phyloP scores from a whole-genome alignment of 257 asterid genomes.

The Lycium barbarum region DNA sequence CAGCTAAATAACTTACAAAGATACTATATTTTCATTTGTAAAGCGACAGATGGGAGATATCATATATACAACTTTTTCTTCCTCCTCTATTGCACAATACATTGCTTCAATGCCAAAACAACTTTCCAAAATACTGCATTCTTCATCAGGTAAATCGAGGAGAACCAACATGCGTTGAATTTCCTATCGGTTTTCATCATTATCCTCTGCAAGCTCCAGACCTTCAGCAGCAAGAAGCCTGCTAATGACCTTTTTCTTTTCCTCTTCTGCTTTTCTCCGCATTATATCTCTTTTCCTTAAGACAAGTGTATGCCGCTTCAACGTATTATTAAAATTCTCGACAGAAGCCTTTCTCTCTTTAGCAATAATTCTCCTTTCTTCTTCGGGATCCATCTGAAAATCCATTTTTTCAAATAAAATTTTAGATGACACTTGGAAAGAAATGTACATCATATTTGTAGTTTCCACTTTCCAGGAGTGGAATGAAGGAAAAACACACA shows the following conservation, averaged over 20 bases:
- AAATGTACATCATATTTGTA: neutral
- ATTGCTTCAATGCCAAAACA: neutral
- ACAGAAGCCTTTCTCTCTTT: conserved; percentile 79
- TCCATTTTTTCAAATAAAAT: neutral
- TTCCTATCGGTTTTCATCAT: conserved; percentile 49
- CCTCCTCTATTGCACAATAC: conserved; percentile 18
- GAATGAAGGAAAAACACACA: neutral
- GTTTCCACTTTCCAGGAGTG: neutral
- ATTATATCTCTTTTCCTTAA: conserved; percentile 76
- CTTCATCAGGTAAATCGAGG: conserved; percentile 6
- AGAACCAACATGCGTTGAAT: neutral
- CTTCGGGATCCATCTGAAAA: conserved; percentile 83
- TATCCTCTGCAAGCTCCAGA: conserved; percentile 83
- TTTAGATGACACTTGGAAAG: neutral
- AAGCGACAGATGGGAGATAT: neutral
- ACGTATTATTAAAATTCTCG: conserved; percentile 72
- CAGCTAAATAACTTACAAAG: neutral
- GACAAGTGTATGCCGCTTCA: conserved; percentile 84
- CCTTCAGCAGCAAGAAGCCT: conserved; percentile 96
- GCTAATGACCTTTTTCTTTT: conserved; percentile 61
- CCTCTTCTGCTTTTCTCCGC: conserved; percentile 83
- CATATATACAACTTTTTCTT: conserved; percentile 31
- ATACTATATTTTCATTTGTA: neutral
- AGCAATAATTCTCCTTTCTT: conserved; percentile 84
- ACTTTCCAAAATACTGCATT: neutral